phyloP scores from a whole-genome alignment of 441 rosid genomes.

The Jatropha podagrica region DNA sequence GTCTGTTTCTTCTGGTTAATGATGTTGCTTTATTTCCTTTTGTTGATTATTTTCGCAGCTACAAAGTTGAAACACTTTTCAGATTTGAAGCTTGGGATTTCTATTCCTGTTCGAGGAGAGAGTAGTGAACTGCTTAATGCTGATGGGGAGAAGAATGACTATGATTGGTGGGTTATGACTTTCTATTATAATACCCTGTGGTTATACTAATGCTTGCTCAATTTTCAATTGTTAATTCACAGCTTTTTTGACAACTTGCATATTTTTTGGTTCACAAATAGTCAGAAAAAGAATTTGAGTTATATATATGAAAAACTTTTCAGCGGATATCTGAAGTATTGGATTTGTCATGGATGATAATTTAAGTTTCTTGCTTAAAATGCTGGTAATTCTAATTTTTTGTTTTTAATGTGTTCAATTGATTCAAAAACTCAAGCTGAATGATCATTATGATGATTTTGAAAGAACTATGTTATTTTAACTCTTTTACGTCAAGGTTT shows the following conservation, averaged over 20 bases:
- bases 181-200: conserved; percentile 12
- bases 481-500: conserved; percentile 16
- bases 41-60: conserved; percentile 48
- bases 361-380: background rate
- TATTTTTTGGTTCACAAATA: conserved; percentile 15
- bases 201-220: background rate
- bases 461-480: conserved; percentile 1
- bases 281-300: conserved; percentile 12
- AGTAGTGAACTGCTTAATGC: conserved; percentile 79
- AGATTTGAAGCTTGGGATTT: conserved; percentile 65
- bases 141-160: conserved; percentile 94
- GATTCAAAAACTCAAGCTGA: conserved; percentile 8
- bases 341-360: conserved; percentile 1
- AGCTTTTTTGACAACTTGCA: background rate
- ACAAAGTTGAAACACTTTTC: conserved; percentile 82
- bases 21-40: conserved; percentile 22
- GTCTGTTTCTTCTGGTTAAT: conserved; percentile 22
- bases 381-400: conserved; percentile 5
- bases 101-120: conserved; percentile 84
- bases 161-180: conserved; percentile 76
- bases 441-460: background rate
- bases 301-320: background rate
- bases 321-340: background rate
- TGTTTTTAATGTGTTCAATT: background rate
- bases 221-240: conserved; percentile 8